Evolutionary conservation across 2,329 filamentous ascomycete species (phyloP).

Genomic region (Fusarium hostae): DNA sequence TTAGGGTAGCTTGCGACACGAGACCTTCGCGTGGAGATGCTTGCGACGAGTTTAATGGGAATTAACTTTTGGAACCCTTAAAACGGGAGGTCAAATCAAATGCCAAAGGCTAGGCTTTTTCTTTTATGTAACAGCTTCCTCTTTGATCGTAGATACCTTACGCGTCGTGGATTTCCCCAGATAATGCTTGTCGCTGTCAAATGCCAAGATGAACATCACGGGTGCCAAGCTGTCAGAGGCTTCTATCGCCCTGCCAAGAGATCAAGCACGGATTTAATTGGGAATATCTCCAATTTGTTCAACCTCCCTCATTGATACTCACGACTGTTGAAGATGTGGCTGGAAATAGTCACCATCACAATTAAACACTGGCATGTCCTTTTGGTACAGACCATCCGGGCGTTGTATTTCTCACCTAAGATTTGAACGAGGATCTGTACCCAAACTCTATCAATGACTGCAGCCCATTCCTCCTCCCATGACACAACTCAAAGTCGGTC

Average conservation of each 20-base stretch:
- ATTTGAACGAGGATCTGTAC: background rate
- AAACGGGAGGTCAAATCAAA: background rate
- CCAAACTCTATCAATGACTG: slow-evolving; percentile 13
- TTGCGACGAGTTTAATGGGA: background rate
- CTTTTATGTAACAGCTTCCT: slow-evolving; percentile 6
- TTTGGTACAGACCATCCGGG: background rate
- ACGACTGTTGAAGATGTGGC: accelerated
- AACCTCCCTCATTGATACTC: background rate
- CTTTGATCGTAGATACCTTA: background rate
- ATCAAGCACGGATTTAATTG: slow-evolving; percentile 17
- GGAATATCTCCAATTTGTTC: background rate
- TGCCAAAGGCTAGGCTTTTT: background rate
- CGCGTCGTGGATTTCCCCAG: background rate
- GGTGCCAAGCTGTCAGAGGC: slow-evolving; percentile 21
- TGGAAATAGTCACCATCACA: background rate
- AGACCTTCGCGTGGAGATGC: background rate
- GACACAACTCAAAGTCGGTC: background rate
- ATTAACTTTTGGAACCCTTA: background rate
- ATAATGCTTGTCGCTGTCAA: background rate
- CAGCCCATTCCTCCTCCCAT: slow-evolving; percentile 7
- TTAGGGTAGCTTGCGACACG: background rate
- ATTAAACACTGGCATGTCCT: background rate
- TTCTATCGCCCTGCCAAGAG: slow-evolving; percentile 15
- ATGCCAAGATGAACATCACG: slow-evolving; percentile 10
- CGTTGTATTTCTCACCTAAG: background rate